These are phyloP conservation scores for Ophiostoma populinum DNA, from an alignment of 2,329 filamentous ascomycete genomes.

Conservation along the genomic window DNA sequence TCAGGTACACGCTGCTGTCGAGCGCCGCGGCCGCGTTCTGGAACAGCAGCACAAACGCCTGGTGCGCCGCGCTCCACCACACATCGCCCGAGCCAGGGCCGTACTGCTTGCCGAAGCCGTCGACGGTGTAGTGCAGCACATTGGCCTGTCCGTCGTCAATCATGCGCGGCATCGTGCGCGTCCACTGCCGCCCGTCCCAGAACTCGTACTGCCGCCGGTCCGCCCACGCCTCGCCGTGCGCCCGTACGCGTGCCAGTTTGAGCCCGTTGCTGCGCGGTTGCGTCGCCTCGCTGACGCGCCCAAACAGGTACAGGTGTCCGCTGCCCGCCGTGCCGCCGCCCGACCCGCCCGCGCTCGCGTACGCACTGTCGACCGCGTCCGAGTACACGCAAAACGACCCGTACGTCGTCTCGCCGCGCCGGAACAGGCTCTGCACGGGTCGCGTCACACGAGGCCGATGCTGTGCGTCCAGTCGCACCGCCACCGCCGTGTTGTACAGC, in stretches of 20 bases:
- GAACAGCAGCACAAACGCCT: slow-evolving; percentile 10
- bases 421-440: slow-evolving; percentile 6
- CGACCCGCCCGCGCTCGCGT: background rate
- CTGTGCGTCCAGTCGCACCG: slow-evolving; percentile 5
- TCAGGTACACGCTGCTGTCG: slow-evolving; percentile 8
- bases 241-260: slow-evolving; percentile 10
- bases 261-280: slow-evolving; percentile 10
- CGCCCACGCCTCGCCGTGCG: slow-evolving; percentile 1
- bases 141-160: slow-evolving; percentile 9
- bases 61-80: slow-evolving; percentile 10
- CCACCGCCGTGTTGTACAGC: slow-evolving; percentile 10
- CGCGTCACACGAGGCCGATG: slow-evolving; percentile 6
- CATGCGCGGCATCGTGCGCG: slow-evolving; percentile 4
- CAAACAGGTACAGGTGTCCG: slow-evolving; percentile 11
- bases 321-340: background rate
- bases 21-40: slow-evolving; percentile 10
- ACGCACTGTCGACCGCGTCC: background rate
- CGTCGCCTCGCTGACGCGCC: slow-evolving; percentile 7
- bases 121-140: slow-evolving; percentile 8
- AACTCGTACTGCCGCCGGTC: slow-evolving; percentile 8
- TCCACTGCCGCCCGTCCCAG: slow-evolving; percentile 10
- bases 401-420: slow-evolving; percentile 7
- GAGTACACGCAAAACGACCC: slow-evolving; percentile 9
- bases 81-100: slow-evolving; percentile 10
- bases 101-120: slow-evolving; percentile 11